phyloP scores from a whole-genome alignment of 805 yeast genomes.

The Candida andamanensis region DNA sequence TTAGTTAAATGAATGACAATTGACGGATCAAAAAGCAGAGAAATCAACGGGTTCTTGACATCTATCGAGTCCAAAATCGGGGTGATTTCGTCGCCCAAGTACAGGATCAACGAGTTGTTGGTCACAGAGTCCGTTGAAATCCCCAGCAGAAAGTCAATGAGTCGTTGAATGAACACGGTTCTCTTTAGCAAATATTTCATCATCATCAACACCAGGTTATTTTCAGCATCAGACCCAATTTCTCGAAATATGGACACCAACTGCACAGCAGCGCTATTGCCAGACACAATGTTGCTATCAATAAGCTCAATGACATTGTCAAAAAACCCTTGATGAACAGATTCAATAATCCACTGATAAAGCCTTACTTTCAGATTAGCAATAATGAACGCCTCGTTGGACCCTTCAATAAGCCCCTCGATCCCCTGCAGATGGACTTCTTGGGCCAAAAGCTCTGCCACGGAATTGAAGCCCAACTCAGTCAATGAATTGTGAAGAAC shows the following conservation, averaged over 20 bases:
- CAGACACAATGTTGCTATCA: conserved; percentile 5
- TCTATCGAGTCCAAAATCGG: conserved; percentile 23
- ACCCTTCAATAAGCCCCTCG: neutral
- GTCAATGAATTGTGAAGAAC: conserved; percentile 9
- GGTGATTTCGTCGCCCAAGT: conserved; percentile 20
- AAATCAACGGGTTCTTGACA: conserved; percentile 2
- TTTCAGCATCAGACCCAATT: neutral
- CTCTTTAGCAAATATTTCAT: conserved; percentile 23
- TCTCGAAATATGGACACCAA: neutral
- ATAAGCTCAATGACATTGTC: conserved; percentile 6
- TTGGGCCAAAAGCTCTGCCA: conserved; percentile 10
- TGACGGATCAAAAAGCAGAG: conserved; percentile 12
- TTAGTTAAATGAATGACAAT: conserved; percentile 15
- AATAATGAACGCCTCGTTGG: no score
- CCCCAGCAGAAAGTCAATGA: conserved; percentile 8
- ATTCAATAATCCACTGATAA: conserved; percentile 8
- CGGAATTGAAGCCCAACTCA: conserved; percentile 9
- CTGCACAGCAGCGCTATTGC: neutral
- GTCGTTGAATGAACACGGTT: conserved; percentile 17
- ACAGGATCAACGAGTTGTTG: conserved; percentile 15
- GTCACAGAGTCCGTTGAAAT: conserved; percentile 2
- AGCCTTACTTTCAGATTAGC: conserved; percentile 7
- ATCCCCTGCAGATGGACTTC: conserved; percentile 10
- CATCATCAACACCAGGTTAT: conserved; percentile 6
- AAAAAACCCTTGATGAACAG: conserved; percentile 8